These are phyloP conservation scores for Leccinum variicolor DNA, from an alignment of 768 basidiomycete genomes.

Conservation along the genomic window DNA sequence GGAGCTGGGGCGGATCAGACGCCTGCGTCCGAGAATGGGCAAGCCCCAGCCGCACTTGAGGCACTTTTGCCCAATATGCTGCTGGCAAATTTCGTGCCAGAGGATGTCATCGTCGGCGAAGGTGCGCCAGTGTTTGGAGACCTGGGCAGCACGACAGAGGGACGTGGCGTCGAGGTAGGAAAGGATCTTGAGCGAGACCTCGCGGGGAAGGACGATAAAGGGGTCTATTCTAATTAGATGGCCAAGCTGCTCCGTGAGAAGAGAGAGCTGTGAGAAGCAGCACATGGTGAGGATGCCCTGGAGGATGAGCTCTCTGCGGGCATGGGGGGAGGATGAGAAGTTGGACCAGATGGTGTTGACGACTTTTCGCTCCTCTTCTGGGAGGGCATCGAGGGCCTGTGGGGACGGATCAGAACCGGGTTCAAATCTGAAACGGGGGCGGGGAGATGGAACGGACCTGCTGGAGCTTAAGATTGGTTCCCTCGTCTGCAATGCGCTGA, in stretches of 20 bases:
- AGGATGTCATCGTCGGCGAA: constrained; percentile 95
- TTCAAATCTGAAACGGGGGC: not conserved
- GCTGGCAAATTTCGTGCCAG: constrained; percentile 96
- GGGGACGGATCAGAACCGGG: constrained; percentile 7
- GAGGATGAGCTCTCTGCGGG: constrained; percentile 88
- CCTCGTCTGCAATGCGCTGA: constrained; percentile 95
- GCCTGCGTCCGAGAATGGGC: constrained; percentile 80
- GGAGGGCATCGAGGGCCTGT: constrained; percentile 87
- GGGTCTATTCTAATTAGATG: constrained; percentile 96
- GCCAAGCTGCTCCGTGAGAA: constrained; percentile 87
- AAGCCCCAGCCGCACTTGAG: constrained; percentile 97
- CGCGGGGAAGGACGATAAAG: constrained; percentile 84
- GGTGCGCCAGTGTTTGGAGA: constrained; percentile 76
- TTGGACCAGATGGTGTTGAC: constrained; percentile 95
- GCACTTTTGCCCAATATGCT: constrained; percentile 97
- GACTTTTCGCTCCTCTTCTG: constrained; percentile 79
- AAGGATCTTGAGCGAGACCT: constrained; percentile 84
- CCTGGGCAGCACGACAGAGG: constrained; percentile 91
- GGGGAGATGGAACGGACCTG: constrained; percentile 47
- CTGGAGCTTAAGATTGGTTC: constrained; percentile 88
- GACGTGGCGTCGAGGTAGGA: constrained; percentile 89
- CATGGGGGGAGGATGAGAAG: constrained; percentile 92
- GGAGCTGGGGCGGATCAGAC: constrained; percentile 41
- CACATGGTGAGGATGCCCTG: constrained; percentile 98
- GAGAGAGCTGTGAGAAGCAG: constrained; percentile 96